Percentiles rank a stretch among this genome's conserved stretches.
phyloP scores from a whole-genome alignment of 2,329 filamentous ascomycete genomes.

The Coniochaeta ligniaria region DNA sequence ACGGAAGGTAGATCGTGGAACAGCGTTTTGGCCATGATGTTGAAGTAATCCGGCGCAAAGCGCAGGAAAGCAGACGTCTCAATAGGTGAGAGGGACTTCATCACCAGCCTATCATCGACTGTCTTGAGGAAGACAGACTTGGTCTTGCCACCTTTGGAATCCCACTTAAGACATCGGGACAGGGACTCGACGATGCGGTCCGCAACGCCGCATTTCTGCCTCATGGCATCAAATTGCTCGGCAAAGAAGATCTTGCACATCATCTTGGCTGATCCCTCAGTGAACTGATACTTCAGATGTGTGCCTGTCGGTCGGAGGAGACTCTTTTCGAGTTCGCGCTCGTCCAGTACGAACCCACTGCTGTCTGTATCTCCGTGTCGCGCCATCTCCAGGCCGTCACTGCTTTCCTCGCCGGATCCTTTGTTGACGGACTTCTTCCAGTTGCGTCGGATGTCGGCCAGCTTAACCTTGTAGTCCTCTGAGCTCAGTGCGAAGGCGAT shows the following conservation, averaged over 20 bases:
- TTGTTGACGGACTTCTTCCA: slow-evolving; percentile 34
- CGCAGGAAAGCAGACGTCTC: slow-evolving; percentile 91
- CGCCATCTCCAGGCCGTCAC: slow-evolving; percentile 19
- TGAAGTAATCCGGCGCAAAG: slow-evolving; percentile 95
- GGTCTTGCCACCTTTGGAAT: slow-evolving; percentile 95
- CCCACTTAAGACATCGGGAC: slow-evolving; percentile 94
- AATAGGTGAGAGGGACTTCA: slow-evolving; percentile 84
- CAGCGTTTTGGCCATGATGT: slow-evolving; percentile 91
- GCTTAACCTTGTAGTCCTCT: slow-evolving; percentile 76
- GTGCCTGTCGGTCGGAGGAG: slow-evolving; percentile 79
- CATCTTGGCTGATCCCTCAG: slow-evolving; percentile 88
- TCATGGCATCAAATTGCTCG: slow-evolving; percentile 92
- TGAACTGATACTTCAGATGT: slow-evolving; percentile 93
- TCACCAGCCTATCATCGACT: slow-evolving; percentile 84
- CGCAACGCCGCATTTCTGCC: slow-evolving; percentile 85
- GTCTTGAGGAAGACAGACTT: slow-evolving; percentile 98
- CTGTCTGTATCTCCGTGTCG: slow-evolving; percentile 25
- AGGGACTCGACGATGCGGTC: slow-evolving; percentile 93
- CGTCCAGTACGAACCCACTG: slow-evolving; percentile 37
- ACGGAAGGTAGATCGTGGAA: slow-evolving; percentile 94
- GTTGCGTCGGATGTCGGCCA: slow-evolving; percentile 56
- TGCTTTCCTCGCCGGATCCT: slow-evolving; percentile 19
- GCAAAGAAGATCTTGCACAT: slow-evolving; percentile 98
- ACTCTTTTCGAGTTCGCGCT: slow-evolving; percentile 77
- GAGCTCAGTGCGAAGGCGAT: slow-evolving; percentile 90